A percentile compares a stretch with the other conserved stretches of the same genome.
Conservation (phyloP, 2,329 filamentous ascomycete species). For the Sporothrix phasma region DNA sequence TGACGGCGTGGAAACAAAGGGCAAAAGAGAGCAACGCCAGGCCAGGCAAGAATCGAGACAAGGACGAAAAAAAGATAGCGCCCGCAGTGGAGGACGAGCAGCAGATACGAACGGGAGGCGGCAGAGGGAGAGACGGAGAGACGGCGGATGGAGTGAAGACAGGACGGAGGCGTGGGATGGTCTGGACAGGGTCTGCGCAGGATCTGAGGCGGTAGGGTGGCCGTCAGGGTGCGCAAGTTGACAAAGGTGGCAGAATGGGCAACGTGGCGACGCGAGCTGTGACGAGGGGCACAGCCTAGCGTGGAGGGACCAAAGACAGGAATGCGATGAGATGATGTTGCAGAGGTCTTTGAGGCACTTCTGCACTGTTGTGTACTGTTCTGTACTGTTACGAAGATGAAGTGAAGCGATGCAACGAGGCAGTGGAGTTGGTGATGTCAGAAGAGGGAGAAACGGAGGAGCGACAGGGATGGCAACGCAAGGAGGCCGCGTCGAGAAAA, state of each 20-base stretch:
- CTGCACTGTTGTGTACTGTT: neutral
- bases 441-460: too few species aligned
- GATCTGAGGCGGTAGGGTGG: neutral
- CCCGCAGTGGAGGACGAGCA: constrained; percentile 1
- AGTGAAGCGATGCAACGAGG: too few species aligned
- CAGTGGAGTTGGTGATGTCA: too few species aligned
- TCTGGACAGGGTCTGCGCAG: neutral
- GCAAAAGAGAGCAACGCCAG: neutral
- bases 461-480: too few species aligned
- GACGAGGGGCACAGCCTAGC: neutral
- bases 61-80: neutral
- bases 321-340: neutral
- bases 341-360: too few species aligned
- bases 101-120: neutral
- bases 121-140: too few species aligned
- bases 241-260: neutral
- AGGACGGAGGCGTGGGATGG: neutral
- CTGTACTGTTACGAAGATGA: neutral
- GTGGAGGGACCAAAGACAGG: neutral
- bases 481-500: too few species aligned
- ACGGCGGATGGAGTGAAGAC: neutral
- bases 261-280: neutral
- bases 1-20: neutral
- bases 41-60: neutral
- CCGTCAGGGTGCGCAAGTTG: constrained; percentile 2